Evolutionary conservation across 2,329 filamentous ascomycete genomes (phyloP).

Genomic region (Peltaster fructicola): DNA sequence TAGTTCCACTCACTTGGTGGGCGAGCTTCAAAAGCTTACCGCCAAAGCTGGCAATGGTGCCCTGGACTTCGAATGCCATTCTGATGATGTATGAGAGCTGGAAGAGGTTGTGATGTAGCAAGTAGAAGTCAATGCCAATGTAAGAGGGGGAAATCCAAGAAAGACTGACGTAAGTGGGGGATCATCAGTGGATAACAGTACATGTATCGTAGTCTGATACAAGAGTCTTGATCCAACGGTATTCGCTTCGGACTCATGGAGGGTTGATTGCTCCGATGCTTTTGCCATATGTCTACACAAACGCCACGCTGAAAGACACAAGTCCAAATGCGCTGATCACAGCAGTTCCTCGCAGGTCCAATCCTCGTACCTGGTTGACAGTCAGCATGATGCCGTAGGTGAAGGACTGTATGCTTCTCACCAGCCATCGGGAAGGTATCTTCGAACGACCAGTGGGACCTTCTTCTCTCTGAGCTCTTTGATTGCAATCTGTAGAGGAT

Average conservation of each 20-base stretch:
- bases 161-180: too few species aligned
- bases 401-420: slow-evolving; percentile 32
- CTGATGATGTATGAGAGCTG: slow-evolving; percentile 10
- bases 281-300: too few species aligned
- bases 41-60: slow-evolving; percentile 79
- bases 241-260: too few species aligned
- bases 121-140: slow-evolving; percentile 1
- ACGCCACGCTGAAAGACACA: slow-evolving; percentile 1
- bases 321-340: slow-evolving; percentile 15
- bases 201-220: too few species aligned
- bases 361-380: slow-evolving; percentile 64
- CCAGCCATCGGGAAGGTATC: slow-evolving; percentile 94
- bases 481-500: slow-evolving; percentile 90
- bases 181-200: too few species aligned
- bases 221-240: too few species aligned
- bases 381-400: slow-evolving; percentile 1
- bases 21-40: slow-evolving; percentile 89
- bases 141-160: slow-evolving; percentile 1
- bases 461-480: slow-evolving; percentile 98
- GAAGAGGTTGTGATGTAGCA: neutral
- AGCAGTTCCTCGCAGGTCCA: slow-evolving; percentile 97
- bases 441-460: slow-evolving; percentile 84
- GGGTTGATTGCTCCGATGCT: too few species aligned
- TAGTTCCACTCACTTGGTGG: slow-evolving; percentile 33
- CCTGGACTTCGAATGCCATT: slow-evolving; percentile 80